Evolutionary conservation across 805 yeast species (phyloP).

Genomic region (Kodamaea kakaduensis): DNA sequence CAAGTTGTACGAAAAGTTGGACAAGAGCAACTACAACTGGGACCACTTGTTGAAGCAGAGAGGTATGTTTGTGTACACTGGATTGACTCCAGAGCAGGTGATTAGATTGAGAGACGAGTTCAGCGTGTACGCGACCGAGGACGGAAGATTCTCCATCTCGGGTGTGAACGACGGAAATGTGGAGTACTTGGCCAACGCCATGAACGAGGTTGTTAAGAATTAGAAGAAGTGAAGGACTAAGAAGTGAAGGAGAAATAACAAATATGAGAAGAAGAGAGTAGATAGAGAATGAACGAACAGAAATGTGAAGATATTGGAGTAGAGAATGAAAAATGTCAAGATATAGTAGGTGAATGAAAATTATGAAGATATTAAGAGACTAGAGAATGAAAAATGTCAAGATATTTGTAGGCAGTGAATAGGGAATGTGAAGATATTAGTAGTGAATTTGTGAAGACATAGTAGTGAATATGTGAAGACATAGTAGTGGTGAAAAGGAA

Average conservation of each 20-base stretch:
- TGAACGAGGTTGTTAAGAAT: constrained; percentile 46
- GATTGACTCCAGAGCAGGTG: constrained; percentile 69
- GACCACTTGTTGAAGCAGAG: constrained; percentile 81
- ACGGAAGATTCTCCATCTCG: constrained; percentile 89
- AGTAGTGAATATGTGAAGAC: too few species aligned
- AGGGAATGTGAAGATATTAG: too few species aligned
- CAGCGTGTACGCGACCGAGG: constrained; percentile 80
- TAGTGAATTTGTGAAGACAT: too few species aligned
- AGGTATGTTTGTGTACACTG: constrained; percentile 96
- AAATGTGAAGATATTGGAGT: too few species aligned
- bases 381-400: too few species aligned
- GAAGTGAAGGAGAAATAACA: too few species aligned
- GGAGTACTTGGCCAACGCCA: constrained; percentile 62
- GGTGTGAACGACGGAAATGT: constrained; percentile 83
- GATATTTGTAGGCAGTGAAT: too few species aligned
- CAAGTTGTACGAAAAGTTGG: constrained; percentile 58
- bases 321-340: too few species aligned
- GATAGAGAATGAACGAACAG: not conserved
- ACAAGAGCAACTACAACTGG: constrained; percentile 69
- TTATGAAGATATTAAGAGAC: too few species aligned
- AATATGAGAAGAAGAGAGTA: too few species aligned
- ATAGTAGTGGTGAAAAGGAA: too few species aligned
- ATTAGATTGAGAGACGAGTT: constrained; percentile 62
- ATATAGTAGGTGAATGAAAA: too few species aligned
- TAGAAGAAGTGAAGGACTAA: constrained; percentile 9